Percentiles rank a stretch among this genome's conserved stretches.
Conservation (phyloP, 2,329 filamentous ascomycete species). For the Hymenoscyphus fructigenus region DNA sequence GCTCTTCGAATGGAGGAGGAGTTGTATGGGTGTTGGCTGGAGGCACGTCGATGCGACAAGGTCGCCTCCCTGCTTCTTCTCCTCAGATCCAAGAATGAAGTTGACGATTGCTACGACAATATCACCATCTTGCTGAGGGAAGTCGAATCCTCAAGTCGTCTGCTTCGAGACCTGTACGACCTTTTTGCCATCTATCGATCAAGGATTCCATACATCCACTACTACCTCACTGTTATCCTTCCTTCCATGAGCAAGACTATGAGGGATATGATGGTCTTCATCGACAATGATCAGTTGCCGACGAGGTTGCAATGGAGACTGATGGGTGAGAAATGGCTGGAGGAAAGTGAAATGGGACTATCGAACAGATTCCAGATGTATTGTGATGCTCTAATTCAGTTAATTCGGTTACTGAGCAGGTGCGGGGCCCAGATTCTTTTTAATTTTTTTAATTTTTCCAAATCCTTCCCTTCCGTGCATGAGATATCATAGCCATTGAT, state of each 20-base stretch:
- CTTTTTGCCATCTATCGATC: conserved; percentile 51
- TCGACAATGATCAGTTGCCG: conserved; percentile 49
- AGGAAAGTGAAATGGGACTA: conserved; percentile 51
- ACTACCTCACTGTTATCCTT: conserved; percentile 56
- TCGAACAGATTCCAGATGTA: conserved; percentile 55
- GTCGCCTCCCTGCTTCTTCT: conserved; percentile 49
- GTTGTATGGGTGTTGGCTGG: conserved; percentile 48
- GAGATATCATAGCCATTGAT: conserved; percentile 15
- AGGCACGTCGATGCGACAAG: conserved; percentile 53
- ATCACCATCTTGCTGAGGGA: conserved; percentile 45
- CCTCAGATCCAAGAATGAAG: conserved; percentile 47
- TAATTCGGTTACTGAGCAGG: conserved; percentile 53
- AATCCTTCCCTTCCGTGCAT: conserved; percentile 14
- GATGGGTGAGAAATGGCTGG: conserved; percentile 57
- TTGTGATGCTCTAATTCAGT: conserved; percentile 51
- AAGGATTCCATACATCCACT: conserved; percentile 51
- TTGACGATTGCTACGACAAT: conserved; percentile 42
- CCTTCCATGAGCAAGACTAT: conserved; percentile 55
- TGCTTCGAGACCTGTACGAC: conserved; percentile 56
- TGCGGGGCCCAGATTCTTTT: conserved; percentile 33
- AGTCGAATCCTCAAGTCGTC: conserved; percentile 39
- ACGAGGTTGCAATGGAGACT: conserved; percentile 54
- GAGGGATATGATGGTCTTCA: conserved; percentile 51
- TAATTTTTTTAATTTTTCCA: not conserved
- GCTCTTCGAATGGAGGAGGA: conserved; percentile 33